Base-by-base conservation (phyloP, 495 filamentous ascomycete species). In the Aspergillus bertholletiae region DNA sequence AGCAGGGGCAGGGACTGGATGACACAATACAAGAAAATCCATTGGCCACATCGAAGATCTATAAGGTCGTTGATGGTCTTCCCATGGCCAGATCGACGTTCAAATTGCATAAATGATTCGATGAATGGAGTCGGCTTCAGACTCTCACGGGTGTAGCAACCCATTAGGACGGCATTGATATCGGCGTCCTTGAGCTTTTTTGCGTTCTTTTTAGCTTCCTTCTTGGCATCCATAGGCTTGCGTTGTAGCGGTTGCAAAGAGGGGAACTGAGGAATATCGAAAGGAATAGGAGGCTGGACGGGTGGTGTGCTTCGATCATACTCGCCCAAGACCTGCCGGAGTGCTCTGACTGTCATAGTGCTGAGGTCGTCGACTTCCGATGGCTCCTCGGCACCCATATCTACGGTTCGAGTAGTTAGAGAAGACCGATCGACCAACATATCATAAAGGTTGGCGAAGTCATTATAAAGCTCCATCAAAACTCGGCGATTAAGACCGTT, bases 21-120 rank as follows among this genome's bases (percentile, higher is more conserved):
- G 13, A 96, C 83, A 22, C 86, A 88, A 67, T 98, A 97, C 41
- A 97, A 75, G 78, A 98, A 96, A 39, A 98, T 80, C 95, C 95
- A 98, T 63, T 92, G 84, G 17, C 94, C 94, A 30, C 84, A 80
- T 22, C 94, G 84, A 53, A 90, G 79, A 60, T 96, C 89, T 18
- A 75, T 72, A 7, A 97, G 73, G 49, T 96, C 90, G 8, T 85
- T 79, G 4, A 88, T 70, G 27, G 76, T 83, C 61, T 84, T 89
- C n/a, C 84, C 83, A 49, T 82, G 81, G 7, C 87, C 88, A 40
- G 83, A 84, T 40, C 87, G 88, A 12, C 80, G 74, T 72, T 97
- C 95, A 57, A 96, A 93, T 26, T 88, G 83, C 65, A 88, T 85
- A 72, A 92, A 97, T 21, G 83, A 79, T 45, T 87, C 77, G 3